These are phyloP conservation scores for Saccharomyces hybrid DNA, from an alignment of 1,139 yeast genomes.

Conservation along the genomic window DNA sequence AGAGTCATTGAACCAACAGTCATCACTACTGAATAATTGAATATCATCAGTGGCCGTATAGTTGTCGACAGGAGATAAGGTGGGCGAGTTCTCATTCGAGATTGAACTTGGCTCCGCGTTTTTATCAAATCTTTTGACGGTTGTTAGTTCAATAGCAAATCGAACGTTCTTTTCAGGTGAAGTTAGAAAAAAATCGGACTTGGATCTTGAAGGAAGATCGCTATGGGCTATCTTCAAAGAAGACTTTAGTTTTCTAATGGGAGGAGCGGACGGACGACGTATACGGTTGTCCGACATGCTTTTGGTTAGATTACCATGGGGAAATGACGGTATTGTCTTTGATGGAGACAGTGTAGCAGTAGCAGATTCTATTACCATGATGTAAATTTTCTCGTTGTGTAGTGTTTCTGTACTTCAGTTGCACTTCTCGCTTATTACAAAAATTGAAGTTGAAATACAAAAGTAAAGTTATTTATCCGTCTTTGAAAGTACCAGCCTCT, in stretches of 20 bases:
- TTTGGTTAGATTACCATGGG: neutral
- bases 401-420: neutral
- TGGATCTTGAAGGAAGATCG: neutral
- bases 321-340: neutral
- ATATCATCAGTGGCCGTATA: neutral
- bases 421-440: neutral
- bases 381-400: neutral
- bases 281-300: neutral
- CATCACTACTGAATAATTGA: constrained; percentile 1
- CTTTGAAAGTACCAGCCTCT: neutral
- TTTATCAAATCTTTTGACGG: constrained; percentile 27
- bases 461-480: neutral
- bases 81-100: constrained; percentile 11
- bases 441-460: neutral
- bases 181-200: neutral
- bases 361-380: neutral
- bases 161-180: constrained; percentile 14
- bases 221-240: neutral
- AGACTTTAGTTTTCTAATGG: neutral
- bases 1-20: constrained; percentile 13
- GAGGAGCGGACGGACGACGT: neutral
- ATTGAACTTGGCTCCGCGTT: constrained; percentile 27
- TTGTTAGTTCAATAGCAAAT: constrained; percentile 30
- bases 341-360: neutral
- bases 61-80: neutral